A percentile compares a stretch with the other conserved stretches of the same genome.
These are phyloP conservation scores for Trichoderma sp. DNA, from an alignment of 2,329 filamentous ascomycete genomes.

Conservation along the genomic window DNA sequence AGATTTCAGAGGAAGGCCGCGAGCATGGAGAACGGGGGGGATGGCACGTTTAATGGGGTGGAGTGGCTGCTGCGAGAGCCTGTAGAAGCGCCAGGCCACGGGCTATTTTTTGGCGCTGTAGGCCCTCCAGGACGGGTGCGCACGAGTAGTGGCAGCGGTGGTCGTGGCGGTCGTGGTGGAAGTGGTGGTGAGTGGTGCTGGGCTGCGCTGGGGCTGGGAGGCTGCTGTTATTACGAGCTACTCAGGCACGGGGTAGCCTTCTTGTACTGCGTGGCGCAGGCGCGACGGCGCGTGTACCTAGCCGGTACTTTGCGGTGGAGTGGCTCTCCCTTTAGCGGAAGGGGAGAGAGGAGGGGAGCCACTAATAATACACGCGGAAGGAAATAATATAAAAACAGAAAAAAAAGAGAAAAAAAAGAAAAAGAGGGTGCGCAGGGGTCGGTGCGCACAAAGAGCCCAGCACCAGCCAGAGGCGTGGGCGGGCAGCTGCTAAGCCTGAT, in stretches of 20 bases:
- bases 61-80: constrained; percentile 24
- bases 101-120: background rate
- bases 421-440: constrained; percentile 12
- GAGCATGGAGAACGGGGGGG: constrained; percentile 36
- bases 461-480: constrained; percentile 8
- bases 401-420: constrained; percentile 7
- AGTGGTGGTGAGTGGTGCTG: background rate
- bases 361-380: constrained; percentile 19
- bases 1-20: constrained; percentile 35
- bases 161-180: background rate
- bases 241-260: constrained; percentile 8
- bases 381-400: constrained; percentile 11
- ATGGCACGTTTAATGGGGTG: constrained; percentile 40
- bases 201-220: background rate
- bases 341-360: constrained; percentile 6
- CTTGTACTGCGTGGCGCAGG: background rate
- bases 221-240: background rate
- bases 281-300: background rate
- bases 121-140: background rate
- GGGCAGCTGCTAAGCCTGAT: constrained; percentile 1
- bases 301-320: background rate
- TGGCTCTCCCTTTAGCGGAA: constrained; percentile 6
- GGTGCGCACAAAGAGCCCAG: constrained; percentile 14
- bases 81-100: background rate
- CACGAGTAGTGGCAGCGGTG: background rate